phyloP scores from a whole-genome alignment of 2,329 filamentous ascomycete species.

The Neurospora sp. region DNA sequence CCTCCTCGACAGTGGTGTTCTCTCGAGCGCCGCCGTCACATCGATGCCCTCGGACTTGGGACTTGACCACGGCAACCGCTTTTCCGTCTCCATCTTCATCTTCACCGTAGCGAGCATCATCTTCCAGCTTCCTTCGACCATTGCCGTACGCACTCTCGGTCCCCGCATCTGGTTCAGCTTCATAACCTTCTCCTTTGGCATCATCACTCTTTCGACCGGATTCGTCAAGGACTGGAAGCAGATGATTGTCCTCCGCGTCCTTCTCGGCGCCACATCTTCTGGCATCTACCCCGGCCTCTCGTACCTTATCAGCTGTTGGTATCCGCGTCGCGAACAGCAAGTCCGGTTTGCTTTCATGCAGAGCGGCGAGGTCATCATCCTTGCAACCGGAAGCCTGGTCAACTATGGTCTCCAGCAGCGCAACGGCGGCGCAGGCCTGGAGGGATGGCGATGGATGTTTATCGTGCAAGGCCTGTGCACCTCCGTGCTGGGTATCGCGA shows the following conservation, averaged over 20 bases:
- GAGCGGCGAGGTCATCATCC: conserved; percentile 52
- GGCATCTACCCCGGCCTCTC: conserved; percentile 42
- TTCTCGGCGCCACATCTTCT: conserved; percentile 54
- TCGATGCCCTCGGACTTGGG: conserved; percentile 55
- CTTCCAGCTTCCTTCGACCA: conserved; percentile 59
- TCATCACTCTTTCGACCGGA: conserved; percentile 58
- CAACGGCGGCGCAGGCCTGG: conserved; percentile 42
- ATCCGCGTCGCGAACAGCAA: conserved; percentile 54
- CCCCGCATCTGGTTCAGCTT: conserved; percentile 52
- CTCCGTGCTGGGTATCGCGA: conserved; percentile 45
- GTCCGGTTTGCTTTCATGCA: conserved; percentile 56
- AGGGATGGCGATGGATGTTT: conserved; percentile 62
- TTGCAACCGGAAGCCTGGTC: conserved; percentile 56
- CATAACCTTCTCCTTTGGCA: conserved; percentile 50
- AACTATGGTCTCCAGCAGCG: conserved; percentile 61
- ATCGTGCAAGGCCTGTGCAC: conserved; percentile 55
- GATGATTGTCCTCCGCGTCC: conserved; percentile 57
- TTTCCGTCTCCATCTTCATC: conserved; percentile 62
- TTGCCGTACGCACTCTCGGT: conserved; percentile 54
- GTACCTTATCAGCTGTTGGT: conserved; percentile 48
- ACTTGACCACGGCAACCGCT: conserved; percentile 51
- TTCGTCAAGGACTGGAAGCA: conserved; percentile 58
- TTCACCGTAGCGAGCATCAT: conserved; percentile 59
- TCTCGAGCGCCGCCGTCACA: conserved; percentile 59
- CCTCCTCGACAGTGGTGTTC: conserved; percentile 59